phyloP scores from a whole-genome alignment of 306 rosid species.

The Chamaecrista fasciculata region DNA sequence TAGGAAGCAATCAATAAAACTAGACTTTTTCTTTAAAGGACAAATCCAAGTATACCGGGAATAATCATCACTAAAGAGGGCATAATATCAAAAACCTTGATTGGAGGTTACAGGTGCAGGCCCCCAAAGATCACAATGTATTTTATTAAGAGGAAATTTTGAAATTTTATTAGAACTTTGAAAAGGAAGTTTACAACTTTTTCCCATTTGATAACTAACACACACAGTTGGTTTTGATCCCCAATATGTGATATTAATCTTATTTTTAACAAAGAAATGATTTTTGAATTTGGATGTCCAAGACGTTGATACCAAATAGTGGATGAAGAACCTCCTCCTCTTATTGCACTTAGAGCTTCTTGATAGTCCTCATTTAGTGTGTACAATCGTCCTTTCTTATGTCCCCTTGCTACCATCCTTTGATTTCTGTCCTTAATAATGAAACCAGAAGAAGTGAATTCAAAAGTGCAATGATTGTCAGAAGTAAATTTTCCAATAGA shows the following conservation, averaged over 20 bases:
- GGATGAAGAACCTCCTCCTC: neutral
- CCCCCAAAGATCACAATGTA: neutral
- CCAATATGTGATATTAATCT: neutral
- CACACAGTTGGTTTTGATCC: neutral
- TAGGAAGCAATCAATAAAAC: neutral
- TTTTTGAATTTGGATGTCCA: neutral
- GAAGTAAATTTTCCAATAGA: too few species aligned
- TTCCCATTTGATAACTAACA: neutral
- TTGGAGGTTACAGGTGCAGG: neutral
- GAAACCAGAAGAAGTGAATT: too few species aligned
- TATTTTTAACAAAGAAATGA: neutral
- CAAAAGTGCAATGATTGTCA: too few species aligned
- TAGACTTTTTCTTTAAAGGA: too few species aligned
- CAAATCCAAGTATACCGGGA: neutral
- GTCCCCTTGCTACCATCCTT: neutral
- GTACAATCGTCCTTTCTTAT: neutral
- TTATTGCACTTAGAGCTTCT: neutral
- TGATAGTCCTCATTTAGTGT: neutral
- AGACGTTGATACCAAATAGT: neutral
- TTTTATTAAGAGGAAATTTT: neutral
- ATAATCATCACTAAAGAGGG: neutral
- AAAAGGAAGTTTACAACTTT: too few species aligned
- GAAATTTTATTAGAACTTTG: conserved; percentile 14
- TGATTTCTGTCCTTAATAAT: too few species aligned
- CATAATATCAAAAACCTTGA: neutral